Conservation (phyloP, 768 basidiomycete genomes). For the Collybiopsis luxurians region DNA sequence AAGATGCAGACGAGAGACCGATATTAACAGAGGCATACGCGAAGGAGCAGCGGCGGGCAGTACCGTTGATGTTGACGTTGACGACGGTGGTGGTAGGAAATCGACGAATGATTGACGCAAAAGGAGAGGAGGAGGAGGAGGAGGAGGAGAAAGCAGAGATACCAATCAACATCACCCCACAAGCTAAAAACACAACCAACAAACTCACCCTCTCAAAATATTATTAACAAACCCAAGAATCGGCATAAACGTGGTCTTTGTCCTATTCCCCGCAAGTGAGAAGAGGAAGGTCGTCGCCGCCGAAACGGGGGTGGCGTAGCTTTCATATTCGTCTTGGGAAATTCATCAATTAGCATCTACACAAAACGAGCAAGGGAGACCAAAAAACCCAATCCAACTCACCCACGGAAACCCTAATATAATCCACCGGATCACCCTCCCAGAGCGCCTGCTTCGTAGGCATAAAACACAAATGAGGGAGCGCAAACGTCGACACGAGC, state of each 20-base stretch:
- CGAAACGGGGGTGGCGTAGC: constrained; percentile 71
- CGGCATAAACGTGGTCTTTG: constrained; percentile 78
- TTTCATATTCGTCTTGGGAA: constrained; percentile 74
- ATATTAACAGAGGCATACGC: too few species aligned
- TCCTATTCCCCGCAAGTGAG: constrained; percentile 73
- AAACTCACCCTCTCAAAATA: constrained; percentile 62
- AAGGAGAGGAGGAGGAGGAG: neutral
- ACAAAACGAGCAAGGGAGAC: too few species aligned
- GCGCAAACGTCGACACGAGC: constrained; percentile 78
- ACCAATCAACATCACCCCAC: constrained; percentile 1
- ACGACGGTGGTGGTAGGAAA: neutral
- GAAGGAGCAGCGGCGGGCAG: too few species aligned
- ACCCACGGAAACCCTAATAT: constrained; percentile 76
- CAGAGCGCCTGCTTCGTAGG: constrained; percentile 64
- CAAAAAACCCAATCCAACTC: constrained; percentile 14
- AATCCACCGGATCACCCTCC: constrained; percentile 83
- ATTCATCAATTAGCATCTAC: neutral
- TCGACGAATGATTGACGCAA: neutral
- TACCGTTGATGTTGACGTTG: too few species aligned
- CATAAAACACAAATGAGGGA: constrained; percentile 85
- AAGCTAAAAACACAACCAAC: neutral
- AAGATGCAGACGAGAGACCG: too few species aligned
- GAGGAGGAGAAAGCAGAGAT: too few species aligned
- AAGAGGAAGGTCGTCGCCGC: constrained; percentile 81
- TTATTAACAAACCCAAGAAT: constrained; percentile 77